phyloP scores from a whole-genome alignment of 768 basidiomycete genomes.

The Hydnomerulius pinastri region DNA sequence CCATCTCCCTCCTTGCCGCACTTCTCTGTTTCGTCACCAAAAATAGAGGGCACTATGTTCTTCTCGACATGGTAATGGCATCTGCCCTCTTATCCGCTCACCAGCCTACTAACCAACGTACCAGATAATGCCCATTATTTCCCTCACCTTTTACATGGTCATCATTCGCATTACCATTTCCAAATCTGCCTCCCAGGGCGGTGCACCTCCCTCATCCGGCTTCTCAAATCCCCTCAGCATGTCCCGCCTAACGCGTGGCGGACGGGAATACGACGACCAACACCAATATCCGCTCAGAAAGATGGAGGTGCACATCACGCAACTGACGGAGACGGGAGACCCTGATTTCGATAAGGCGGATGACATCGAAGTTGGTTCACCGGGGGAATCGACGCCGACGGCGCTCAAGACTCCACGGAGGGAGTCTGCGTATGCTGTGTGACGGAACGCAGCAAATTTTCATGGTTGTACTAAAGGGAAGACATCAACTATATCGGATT shows the following conservation, averaged over 20 bases:
- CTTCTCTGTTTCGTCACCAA: slow-evolving; percentile 24
- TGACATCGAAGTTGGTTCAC: not conserved
- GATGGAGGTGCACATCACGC: slow-evolving; percentile 13
- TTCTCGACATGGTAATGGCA: slow-evolving; percentile 29
- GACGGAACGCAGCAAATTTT: not conserved
- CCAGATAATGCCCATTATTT: slow-evolving; percentile 25
- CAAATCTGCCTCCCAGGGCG: not conserved
- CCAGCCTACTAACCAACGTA: not conserved
- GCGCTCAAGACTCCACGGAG: not conserved
- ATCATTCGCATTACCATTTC: slow-evolving; percentile 21
- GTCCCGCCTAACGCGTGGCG: not conserved
- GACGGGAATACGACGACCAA: not conserved
- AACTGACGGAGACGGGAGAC: slow-evolving; percentile 5
- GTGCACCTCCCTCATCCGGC: not conserved
- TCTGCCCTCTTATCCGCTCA: not conserved
- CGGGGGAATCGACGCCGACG: not conserved
- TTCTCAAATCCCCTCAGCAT: not conserved
- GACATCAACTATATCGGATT: no score
- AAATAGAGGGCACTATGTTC: slow-evolving; percentile 19
- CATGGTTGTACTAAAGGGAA: no score
- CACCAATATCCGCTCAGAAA: slow-evolving; percentile 4
- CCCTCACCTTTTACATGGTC: slow-evolving; percentile 28
- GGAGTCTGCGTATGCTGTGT: not conserved
- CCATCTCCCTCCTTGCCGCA: slow-evolving; percentile 20
- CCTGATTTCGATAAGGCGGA: not conserved